phyloP scores from a whole-genome alignment of 192 early-diverging fungal species.

The Chytriomyces confervae region DNA sequence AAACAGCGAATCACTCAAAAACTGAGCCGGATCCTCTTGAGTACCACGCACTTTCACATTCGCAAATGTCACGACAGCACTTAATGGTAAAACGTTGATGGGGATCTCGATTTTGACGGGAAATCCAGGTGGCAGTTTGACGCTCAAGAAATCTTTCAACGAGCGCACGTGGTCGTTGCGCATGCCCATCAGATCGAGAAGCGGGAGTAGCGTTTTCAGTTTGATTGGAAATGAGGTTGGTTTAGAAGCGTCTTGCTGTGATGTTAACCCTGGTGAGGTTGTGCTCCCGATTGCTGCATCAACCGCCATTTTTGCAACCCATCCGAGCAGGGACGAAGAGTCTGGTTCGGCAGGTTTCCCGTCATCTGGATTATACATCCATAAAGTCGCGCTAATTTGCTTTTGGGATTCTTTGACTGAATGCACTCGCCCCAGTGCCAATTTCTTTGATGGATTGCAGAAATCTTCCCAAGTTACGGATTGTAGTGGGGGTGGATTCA shows the following conservation, averaged over 20 bases:
- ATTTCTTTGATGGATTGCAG: conserved; percentile 7
- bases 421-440: conserved; percentile 44
- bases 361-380: conserved; percentile 52
- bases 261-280: conserved; percentile 13
- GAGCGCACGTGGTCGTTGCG: conserved; percentile 48
- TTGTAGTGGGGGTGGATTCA: conserved; percentile 39
- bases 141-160: conserved; percentile 48
- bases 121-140: conserved; percentile 52
- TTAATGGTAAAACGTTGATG: conserved; percentile 51
- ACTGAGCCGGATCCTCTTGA: conserved; percentile 3
- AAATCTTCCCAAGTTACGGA: conserved; percentile 44
- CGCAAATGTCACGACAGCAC: conserved; percentile 44
- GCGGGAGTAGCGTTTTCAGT: conserved; percentile 42
- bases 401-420: conserved; percentile 15
- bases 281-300: not conserved
- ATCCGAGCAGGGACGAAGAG: not conserved
- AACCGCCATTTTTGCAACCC: not conserved
- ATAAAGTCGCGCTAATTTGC: conserved; percentile 49
- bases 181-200: conserved; percentile 53
- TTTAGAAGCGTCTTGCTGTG: conserved; percentile 13
- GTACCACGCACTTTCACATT: conserved; percentile 33
- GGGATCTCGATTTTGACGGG: conserved; percentile 59
- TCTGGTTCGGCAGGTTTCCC: not conserved
- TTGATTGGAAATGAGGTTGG: conserved; percentile 46
- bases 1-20: conserved; percentile 44